Conservation (phyloP, 176 grass and related monocot species). For the Carex myosuroides region DNA sequence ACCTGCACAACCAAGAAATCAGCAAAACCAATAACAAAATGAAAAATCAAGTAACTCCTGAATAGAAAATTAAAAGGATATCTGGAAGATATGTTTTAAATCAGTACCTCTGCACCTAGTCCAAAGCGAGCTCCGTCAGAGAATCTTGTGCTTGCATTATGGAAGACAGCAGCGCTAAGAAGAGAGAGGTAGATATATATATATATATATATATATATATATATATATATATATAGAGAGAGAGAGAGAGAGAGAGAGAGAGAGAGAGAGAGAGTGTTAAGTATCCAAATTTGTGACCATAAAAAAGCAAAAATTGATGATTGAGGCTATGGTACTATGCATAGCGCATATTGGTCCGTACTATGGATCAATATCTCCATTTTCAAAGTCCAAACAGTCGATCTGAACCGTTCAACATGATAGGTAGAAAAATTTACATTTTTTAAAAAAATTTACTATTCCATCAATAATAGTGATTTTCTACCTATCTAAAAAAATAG, state of each 20-base stretch:
- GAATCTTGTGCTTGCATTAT: slow-evolving; percentile 91
- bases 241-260: neutral
- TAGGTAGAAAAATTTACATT: too few species aligned
- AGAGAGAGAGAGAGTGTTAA: neutral
- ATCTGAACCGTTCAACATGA: too few species aligned
- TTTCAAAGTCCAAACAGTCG: too few species aligned
- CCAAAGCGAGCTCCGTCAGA: slow-evolving; percentile 96
- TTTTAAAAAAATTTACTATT: too few species aligned
- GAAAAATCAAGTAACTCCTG: slow-evolving; percentile 1
- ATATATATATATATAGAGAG: too few species aligned
- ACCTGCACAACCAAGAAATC: slow-evolving; percentile 47
- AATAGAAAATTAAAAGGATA: neutral
- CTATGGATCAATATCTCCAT: too few species aligned
- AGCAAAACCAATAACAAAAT: slow-evolving; percentile 14
- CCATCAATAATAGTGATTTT: too few species aligned
- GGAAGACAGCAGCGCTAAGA: slow-evolving; percentile 81
- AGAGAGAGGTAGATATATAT: neutral
- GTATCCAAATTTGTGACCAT: neutral
- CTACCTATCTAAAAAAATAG: too few species aligned
- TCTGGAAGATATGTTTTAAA: neutral
- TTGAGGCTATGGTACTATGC: too few species aligned
- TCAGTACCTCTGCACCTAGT: slow-evolving; percentile 85
- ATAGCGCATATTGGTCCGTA: too few species aligned
- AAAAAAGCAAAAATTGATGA: neutral
- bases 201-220: neutral